Evolutionary conservation across 2,329 filamentous ascomycete species (phyloP).

Genomic region (Cadophora sp.): DNA sequence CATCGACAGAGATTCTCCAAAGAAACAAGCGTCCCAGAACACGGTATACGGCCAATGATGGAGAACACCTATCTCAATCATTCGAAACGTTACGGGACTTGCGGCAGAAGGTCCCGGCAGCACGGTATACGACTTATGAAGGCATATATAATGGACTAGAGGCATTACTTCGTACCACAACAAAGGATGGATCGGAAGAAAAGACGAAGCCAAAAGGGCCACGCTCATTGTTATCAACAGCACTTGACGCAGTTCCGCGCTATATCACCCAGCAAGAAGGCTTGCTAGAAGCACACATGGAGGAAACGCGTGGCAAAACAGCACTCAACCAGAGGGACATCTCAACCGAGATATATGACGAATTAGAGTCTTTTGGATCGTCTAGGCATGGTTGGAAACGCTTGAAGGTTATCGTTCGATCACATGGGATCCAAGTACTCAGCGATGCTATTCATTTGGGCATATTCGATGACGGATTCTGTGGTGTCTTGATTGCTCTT

Average conservation of each 20-base stretch:
- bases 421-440: conserved; percentile 55
- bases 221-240: conserved; percentile 56
- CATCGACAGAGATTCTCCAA: neutral
- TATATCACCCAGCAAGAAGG: conserved; percentile 56
- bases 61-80: conserved; percentile 30
- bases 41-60: conserved; percentile 21
- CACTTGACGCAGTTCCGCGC: conserved; percentile 55
- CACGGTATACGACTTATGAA: conserved; percentile 50
- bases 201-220: conserved; percentile 39
- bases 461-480: conserved; percentile 51
- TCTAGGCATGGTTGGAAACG: conserved; percentile 53
- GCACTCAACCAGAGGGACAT: conserved; percentile 47
- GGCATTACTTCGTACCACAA: conserved; percentile 53
- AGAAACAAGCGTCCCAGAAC: conserved; percentile 24
- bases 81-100: conserved; percentile 47
- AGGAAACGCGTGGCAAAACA: conserved; percentile 48
- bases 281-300: conserved; percentile 49
- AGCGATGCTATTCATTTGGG: conserved; percentile 51
- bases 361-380: conserved; percentile 54
- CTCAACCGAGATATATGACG: conserved; percentile 55
- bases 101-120: conserved; percentile 42
- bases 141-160: conserved; percentile 55
- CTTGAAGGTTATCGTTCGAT: conserved; percentile 53
- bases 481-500: conserved; percentile 51
- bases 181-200: conserved; percentile 15